These are phyloP conservation scores for Corallochytrium limacisporum DNA, from an alignment of 78 protist species.

Conservation along the genomic window DNA sequence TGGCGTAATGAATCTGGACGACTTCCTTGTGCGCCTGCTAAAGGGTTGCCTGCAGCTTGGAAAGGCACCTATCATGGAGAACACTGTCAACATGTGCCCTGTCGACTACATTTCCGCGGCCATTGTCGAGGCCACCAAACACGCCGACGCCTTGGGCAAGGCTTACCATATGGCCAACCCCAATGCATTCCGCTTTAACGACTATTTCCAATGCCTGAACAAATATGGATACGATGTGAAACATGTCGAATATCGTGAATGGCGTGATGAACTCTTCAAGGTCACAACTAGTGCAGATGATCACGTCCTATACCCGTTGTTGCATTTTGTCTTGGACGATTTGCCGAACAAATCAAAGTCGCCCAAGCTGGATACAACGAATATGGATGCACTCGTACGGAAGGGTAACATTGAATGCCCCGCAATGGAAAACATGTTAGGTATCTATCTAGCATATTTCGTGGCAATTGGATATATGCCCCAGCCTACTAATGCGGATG, in stretches of 20 bases:
- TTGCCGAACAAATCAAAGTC: neutral
- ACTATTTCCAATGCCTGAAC: neutral
- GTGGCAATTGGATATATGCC: no score
- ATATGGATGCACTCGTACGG: no score
- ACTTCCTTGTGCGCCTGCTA: slow-evolving; percentile 40
- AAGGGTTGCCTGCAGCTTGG: slow-evolving; percentile 54
- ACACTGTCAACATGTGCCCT: slow-evolving; percentile 33
- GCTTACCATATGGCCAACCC: slow-evolving; percentile 24
- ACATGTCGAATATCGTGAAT: neutral
- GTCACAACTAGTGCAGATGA: neutral
- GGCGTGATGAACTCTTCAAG: neutral
- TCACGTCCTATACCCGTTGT: slow-evolving; percentile 19
- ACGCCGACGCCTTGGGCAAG: neutral
- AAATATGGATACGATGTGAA: neutral
- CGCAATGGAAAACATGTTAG: no score
- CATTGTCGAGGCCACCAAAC: slow-evolving; percentile 2
- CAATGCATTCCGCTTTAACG: neutral
- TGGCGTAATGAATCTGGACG: slow-evolving; percentile 44
- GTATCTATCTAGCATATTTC: no score
- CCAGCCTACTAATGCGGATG: no score
- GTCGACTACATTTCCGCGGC: slow-evolving; percentile 36
- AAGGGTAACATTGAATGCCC: no score
- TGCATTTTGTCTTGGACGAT: slow-evolving; percentile 32
- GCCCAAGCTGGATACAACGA: slow-evolving; percentile 6
- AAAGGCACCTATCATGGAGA: neutral